Percentiles rank a stretch among this genome's conserved stretches.
Conservation (phyloP, 768 basidiomycete genomes). For the Mycena crocata region DNA sequence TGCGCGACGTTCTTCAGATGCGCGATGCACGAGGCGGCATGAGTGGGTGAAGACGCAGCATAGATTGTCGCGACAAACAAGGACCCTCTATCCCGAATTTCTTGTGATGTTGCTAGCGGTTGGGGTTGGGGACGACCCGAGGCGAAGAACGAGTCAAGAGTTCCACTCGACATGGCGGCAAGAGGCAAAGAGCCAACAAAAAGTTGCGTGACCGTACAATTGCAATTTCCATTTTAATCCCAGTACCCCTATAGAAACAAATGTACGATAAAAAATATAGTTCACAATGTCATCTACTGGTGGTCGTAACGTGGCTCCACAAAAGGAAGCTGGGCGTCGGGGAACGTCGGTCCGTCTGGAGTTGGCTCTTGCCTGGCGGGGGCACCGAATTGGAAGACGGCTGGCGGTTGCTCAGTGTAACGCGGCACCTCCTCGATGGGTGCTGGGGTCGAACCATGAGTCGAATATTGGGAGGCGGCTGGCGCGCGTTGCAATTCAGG, state of each 20-base stretch:
- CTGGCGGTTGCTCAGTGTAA: neutral
- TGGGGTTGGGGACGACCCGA: constrained; percentile 57
- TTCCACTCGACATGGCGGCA: constrained; percentile 33
- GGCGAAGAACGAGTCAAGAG: constrained; percentile 66
- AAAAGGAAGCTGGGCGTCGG: neutral
- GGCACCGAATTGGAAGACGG: constrained; percentile 21
- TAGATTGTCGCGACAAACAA: constrained; percentile 77
- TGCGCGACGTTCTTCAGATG: constrained; percentile 71
- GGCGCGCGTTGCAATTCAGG: neutral
- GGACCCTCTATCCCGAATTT: constrained; percentile 81
- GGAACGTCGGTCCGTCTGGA: constrained; percentile 1
- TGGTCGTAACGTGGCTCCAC: constrained; percentile 1
- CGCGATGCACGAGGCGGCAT: constrained; percentile 61
- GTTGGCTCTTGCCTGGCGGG: neutral
- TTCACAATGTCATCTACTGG: neutral
- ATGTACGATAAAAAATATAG: neutral
- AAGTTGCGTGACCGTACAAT: too few relatives aligned
- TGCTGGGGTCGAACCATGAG: neutral
- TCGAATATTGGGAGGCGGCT: neutral
- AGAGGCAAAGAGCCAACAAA: neutral
- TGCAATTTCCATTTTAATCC: too few relatives aligned
- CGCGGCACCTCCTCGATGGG: constrained; percentile 2
- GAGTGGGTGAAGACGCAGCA: constrained; percentile 60
- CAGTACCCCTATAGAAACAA: neutral
- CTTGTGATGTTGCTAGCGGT: constrained; percentile 70